These are phyloP conservation scores for Epichloe festucae DNA, from an alignment of 2,329 filamentous ascomycete species.

Conservation along the genomic window DNA sequence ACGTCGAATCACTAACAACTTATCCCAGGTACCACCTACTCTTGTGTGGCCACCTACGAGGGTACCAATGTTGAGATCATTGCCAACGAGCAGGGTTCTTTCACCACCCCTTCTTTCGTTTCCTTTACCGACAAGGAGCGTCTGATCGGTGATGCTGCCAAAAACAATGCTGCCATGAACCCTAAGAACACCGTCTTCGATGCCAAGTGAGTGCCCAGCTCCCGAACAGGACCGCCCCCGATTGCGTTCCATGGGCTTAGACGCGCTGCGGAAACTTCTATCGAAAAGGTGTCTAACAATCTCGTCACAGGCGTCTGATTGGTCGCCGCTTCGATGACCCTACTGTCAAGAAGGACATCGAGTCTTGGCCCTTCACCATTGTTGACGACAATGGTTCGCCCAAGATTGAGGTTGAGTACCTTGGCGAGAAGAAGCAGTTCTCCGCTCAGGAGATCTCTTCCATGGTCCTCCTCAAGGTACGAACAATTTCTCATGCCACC, in stretches of 20 bases:
- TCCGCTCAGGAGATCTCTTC: constrained; percentile 97
- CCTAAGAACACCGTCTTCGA: constrained; percentile 96
- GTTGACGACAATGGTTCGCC: constrained; percentile 79
- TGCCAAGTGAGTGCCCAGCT: constrained; percentile 65
- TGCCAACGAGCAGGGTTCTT: constrained; percentile 99
- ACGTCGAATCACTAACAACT: background rate
- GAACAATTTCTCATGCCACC: background rate
- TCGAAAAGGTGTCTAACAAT: background rate
- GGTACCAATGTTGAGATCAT: constrained; percentile 99
- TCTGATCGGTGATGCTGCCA: constrained; percentile 97
- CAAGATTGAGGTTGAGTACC: constrained; percentile 89
- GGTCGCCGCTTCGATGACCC: constrained; percentile 91
- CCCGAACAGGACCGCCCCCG: background rate
- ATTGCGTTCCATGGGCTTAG: background rate
- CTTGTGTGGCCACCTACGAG: constrained; percentile 98
- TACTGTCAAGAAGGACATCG: constrained; percentile 96
- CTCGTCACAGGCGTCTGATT: constrained; percentile 71
- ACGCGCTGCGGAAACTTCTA: background rate
- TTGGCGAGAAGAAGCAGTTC: constrained; percentile 90
- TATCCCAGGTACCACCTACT: constrained; percentile 86
- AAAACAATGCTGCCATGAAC: constrained; percentile 99
- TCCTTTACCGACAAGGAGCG: constrained; percentile 98
- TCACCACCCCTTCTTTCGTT: constrained; percentile 98
- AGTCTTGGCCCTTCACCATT: constrained; percentile 99
- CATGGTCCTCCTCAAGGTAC: constrained; percentile 96